Evolutionary conservation across 768 basidiomycete species (phyloP), one percentile per base, ranked within the genome.

Genomic region (Agrocybe chaxingu): DNA sequence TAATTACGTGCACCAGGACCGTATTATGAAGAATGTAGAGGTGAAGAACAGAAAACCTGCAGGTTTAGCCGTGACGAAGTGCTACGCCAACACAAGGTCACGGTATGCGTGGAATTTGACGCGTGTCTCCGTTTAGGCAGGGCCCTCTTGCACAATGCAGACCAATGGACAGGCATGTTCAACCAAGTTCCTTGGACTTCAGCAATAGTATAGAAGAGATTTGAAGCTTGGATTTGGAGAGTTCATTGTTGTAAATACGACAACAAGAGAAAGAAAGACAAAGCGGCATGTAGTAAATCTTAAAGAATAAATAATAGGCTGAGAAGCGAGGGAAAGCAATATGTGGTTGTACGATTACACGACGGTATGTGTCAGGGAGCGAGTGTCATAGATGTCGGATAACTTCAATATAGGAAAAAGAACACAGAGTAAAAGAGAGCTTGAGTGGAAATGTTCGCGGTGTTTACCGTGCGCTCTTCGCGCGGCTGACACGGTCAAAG

Each of bases 401-500:
- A 45, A 45, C 18, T 31, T 45, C 43, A 45, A 42, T 47, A 16
- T 39, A 41, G 31, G 29, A 18, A 42, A 29, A 18, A 38, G 34
- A 37, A 33, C 19, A 30, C 19, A 42, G 29, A 33, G 19, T 10
- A 45, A 45, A 45, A 44, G 35, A 45, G 46, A 38, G 33, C 32
- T n/a, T n/a, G 48, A n/a, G 35, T 11, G 11, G 31, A 42, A 31
- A 35, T 42, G 32, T 30, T 10, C 10, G 11, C n/a, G 30, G 50
- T 32, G 13, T 39, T 55, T 47, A 62, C 55, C 61, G 64, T 54
- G 50, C 54, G 48, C 60, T 65, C 70, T 82, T 86, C 24, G 83
- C 85, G 38, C 71, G 66, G 49, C 77, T 71, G 34, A 88, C 81
- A 45, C 85, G 76, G 51, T 89, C 87, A 58, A 81, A 82, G 18